Base-by-base conservation (phyloP, 148 eudicot genomes). In the Vaccinium darrowii region DNA sequence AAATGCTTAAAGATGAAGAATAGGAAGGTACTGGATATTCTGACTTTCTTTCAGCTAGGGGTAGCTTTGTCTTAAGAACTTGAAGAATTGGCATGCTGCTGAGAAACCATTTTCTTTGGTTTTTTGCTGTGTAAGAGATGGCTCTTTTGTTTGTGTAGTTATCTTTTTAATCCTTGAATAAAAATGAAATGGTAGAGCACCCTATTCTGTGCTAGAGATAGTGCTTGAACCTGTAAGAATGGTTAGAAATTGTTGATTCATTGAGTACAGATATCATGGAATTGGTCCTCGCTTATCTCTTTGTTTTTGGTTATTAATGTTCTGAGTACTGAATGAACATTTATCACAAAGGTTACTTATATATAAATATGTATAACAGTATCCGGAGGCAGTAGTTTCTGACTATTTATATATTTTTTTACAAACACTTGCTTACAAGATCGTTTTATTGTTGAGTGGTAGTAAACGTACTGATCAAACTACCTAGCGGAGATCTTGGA, bases 1-100 rank as follows among this genome's bases (percentile, higher is more conserved):
- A 94, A 94, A 81, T 94, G 98, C 81, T 85, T 95, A 81, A 94
- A 94, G 86, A 25, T 93, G 81, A 93, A 90, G 85, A 91, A 83
- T 50, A 89, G 89, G 83, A 95, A 93, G 98, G 98, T 95, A 87
- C 65, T 81, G 19, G 82, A 58, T 43, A 19, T 58, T 80, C 87
- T 47, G 51, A 82, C 14, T 77, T 85, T 16, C 78, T 75, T 75
- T 75, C 53, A 43, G 78, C 53, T 75, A 39, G 12, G 5, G 77
- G 18, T 73, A 73, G 21, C 77, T 73, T 75, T 75, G 51, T 18
- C 3, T 39, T 75, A 39, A 75, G 52, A 95, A 92, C 51, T 95
- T 90, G 15, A 90, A 86, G 76, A 76, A 81, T 93, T n/a, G 93
- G 93, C 39, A 91, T 93, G 69, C 86, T 78, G 79, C 91, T 91